A percentile compares a stretch with the other conserved stretches of the same genome.
Conservation (phyloP, 2,329 filamentous ascomycete genomes). For the Colletotrichum liaoningense region DNA sequence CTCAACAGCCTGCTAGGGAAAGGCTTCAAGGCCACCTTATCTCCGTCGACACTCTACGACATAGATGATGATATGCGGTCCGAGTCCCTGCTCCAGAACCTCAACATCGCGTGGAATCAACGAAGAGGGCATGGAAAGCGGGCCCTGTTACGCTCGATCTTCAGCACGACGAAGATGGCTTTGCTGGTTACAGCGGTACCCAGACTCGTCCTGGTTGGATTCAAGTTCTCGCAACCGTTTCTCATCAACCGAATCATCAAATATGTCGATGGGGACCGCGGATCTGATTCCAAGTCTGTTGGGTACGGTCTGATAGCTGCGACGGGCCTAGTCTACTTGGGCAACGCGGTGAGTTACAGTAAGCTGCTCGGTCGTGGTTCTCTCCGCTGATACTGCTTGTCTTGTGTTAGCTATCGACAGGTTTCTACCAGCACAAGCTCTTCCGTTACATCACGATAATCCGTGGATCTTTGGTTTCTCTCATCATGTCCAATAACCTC, state of each 20-base stretch:
- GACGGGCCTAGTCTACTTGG: conserved; percentile 46
- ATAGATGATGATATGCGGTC: conserved; percentile 43
- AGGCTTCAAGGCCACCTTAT: conserved; percentile 33
- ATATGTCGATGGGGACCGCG: conserved; percentile 37
- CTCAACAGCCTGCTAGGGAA: conserved; percentile 44
- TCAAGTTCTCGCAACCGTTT: conserved; percentile 46
- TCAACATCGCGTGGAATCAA: conserved; percentile 40
- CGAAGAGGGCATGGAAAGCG: conserved; percentile 37
- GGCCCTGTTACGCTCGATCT: conserved; percentile 40
- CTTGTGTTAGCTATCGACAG: conserved; percentile 32
- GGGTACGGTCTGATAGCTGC: conserved; percentile 47
- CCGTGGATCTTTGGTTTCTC: conserved; percentile 17
- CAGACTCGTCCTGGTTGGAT: conserved; percentile 42
- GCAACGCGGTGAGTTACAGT: conserved; percentile 42
- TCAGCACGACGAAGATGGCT: conserved; percentile 42
- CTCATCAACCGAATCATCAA: conserved; percentile 36
- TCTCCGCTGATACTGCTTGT: background rate
- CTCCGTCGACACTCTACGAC: conserved; percentile 36
- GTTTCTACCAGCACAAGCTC: conserved; percentile 47
- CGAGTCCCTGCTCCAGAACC: conserved; percentile 40
- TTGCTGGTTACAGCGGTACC: conserved; percentile 45
- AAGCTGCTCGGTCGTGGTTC: too few species aligned
- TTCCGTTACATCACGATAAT: conserved; percentile 39
- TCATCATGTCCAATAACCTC: conserved; percentile 17
- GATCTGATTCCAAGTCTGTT: conserved; percentile 37